Evolutionary conservation across 129 eudicot genomes (phyloP), one percentile per base, ranked within the genome.

Genomic region (Rutidosis leptorrhynchoides): DNA sequence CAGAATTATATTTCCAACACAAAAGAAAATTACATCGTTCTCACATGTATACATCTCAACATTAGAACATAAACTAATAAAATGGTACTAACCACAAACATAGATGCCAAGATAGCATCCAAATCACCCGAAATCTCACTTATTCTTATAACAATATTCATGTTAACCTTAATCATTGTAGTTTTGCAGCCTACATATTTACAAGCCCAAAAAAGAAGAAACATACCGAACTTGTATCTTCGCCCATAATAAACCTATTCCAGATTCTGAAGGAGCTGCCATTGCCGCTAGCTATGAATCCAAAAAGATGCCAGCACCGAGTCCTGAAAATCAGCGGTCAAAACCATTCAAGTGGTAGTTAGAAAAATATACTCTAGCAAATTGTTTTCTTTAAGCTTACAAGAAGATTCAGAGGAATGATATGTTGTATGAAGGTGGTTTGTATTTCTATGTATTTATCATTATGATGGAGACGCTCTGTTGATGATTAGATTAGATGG

Each of bases 181-280:
- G 5, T 62, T 73, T 76, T 80, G 82, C 86, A 91, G 97, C 88
- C 21, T 87, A 91, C 67, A 72, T 91, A 64, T 91, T 91, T 81
- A 74, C 86, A 3, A 73, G 74, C 52, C 80, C 95, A 40, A 78
- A 76, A 69, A 90, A 67, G 79, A 87, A 19, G 61, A 83, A 80
- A 77, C 64, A 37, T 68, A 40, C 80, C 11, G 63, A 78, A 72
- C 67, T 19, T 58, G 66, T 60, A 15, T 43, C 83, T 6, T 40
- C 74, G 62, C 76, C 63, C 30, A 70, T 64, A 9, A 48, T 42
- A 63, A 63, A 49, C 58, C 67, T 5, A 56, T 73, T 24, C 66
- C 76, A 8, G 73, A 58, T 48, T 40, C 61, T 16, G 83, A 74
- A 65, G 88, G 72, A 62, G 76, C 81, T 20, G 58, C 30, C 60